Base-by-base conservation (phyloP, 202 grass and related monocot species). In the Elaeis oleifera region DNA sequence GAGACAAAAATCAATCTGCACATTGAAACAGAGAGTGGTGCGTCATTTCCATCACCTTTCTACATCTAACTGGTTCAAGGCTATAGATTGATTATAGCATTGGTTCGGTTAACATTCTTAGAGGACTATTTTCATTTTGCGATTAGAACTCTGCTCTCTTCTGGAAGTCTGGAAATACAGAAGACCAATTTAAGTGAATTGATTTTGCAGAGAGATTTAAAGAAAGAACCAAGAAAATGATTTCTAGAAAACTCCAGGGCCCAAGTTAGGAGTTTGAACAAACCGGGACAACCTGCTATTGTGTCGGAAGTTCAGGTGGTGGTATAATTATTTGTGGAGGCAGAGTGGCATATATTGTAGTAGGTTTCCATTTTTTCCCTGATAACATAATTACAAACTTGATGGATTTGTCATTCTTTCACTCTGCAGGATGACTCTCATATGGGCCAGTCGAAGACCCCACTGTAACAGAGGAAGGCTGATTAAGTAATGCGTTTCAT, bases 11-110 rank as follows among this genome's bases (percentile, higher is more conserved):
- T 81, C 79, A 19, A 85, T 89, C 65, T 59, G 66, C 65, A 64
- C 85, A 23, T 63, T 97, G 72, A 83, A 81, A 74, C 65, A 68
- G 61, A 83, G 48, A 54, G 67, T 92, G 77, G 88, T 86, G 50
- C 72, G 83, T 85, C 22, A 21, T 22, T 11, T 54, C 20, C 53
- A 11, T 55, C 20, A 3, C 7, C 16, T 7, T 19, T 7, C 20
- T 21, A 13, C 6, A 2, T 19, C 20, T 18, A 55, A 21, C 9
- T 19, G n/a, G 7, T 11, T 55, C 16, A 18, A 19, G 53, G 17
- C 6, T 55, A 6, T 55, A 19, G 17, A 22, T 55, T 21, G 20
- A 55, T 18, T 19, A 55, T 55, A 19, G 6, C n/a, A 19, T 20
- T 21, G 53, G n/a, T 55, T 11, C 3, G 2, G 18, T 3, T 55